Percentiles rank a stretch among this genome's conserved stretches.
Evolutionary conservation across 1,139 yeast species (phyloP).

Genomic region (Nematodospora anomalae): DNA sequence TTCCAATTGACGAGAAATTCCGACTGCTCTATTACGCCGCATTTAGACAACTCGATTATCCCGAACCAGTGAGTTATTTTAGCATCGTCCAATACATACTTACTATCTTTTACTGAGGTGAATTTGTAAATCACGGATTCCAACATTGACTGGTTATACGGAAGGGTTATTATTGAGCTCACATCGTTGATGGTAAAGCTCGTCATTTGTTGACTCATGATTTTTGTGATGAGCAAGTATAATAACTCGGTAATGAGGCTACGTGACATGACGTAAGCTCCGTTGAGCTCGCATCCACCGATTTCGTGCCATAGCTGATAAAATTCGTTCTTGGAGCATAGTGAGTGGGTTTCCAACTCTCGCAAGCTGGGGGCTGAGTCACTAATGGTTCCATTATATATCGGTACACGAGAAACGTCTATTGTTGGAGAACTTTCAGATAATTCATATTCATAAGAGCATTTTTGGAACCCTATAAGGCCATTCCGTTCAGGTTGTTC

Average conservation of each 20-base stretch:
- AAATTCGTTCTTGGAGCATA: conserved; percentile 61
- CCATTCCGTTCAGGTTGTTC: conserved; percentile 15
- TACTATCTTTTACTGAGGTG: conserved; percentile 19
- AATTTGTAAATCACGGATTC: conserved; percentile 51
- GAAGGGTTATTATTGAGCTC: neutral
- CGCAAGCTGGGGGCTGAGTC: conserved; percentile 19
- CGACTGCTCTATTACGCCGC: conserved; percentile 35
- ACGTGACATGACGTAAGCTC: conserved; percentile 24
- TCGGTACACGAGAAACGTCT: conserved; percentile 46
- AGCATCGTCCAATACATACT: conserved; percentile 36
- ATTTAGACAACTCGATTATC: conserved; percentile 43
- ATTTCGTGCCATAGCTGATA: conserved; percentile 47
- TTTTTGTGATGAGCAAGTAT: conserved; percentile 48
- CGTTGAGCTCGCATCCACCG: conserved; percentile 57
- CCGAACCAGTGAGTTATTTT: conserved; percentile 63
- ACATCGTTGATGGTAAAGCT: conserved; percentile 1
- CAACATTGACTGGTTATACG: conserved; percentile 27
- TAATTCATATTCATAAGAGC: conserved; percentile 54
- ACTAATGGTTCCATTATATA: conserved; percentile 34
- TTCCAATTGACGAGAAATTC: conserved; percentile 67
- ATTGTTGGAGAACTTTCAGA: conserved; percentile 40
- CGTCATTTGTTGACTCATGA: conserved; percentile 46
- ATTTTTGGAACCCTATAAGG: conserved; percentile 41
- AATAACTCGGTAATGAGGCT: conserved; percentile 29
- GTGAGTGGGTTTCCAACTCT: conserved; percentile 45